A percentile compares a stretch with the other conserved stretches of the same genome.
phyloP scores from a whole-genome alignment of 371 early-diverging fungal genomes.

The Dichotomocladium elegans region DNA sequence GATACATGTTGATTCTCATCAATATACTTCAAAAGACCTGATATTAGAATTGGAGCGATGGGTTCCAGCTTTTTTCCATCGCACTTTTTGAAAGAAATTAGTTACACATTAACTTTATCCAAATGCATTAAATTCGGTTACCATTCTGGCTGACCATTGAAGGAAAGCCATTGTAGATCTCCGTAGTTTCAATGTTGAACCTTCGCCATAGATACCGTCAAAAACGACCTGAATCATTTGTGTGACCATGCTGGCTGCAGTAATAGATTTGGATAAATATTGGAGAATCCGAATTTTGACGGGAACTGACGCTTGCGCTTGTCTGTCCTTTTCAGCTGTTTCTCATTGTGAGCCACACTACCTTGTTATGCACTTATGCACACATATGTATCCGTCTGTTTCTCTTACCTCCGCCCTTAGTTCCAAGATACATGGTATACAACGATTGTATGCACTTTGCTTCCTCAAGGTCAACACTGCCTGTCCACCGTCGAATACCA shows the following conservation, averaged over 20 bases:
- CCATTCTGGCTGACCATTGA: constrained; percentile 87
- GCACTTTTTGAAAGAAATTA: constrained; percentile 13
- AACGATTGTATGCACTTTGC: constrained; percentile 46
- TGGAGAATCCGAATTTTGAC: constrained; percentile 65
- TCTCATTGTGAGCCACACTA: not conserved
- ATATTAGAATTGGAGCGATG: constrained; percentile 67
- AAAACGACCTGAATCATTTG: constrained; percentile 70
- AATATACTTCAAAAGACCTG: constrained; percentile 71
- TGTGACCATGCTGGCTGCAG: constrained; percentile 64
- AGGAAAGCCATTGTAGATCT: constrained; percentile 76
- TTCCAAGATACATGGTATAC: constrained; percentile 65
- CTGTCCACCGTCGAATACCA: constrained; percentile 57
- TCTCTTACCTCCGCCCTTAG: constrained; percentile 18
- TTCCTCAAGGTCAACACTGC: constrained; percentile 63
- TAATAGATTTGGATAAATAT: constrained; percentile 59
- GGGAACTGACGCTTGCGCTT: constrained; percentile 41
- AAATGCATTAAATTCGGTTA: constrained; percentile 11
- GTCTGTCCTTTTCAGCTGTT: constrained; percentile 17
- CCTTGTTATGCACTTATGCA: too few relatives aligned
- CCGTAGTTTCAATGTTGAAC: constrained; percentile 61
- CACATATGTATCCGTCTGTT: too few relatives aligned
- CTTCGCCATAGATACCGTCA: constrained; percentile 73
- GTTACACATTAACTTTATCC: not conserved
- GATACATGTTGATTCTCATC: constrained; percentile 43
- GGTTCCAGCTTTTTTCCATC: constrained; percentile 52